Evolutionary conservation across 495 filamentous ascomycete genomes (phyloP), one percentile per base, ranked within the genome.

Genomic region (Rhypophila decipiens): DNA sequence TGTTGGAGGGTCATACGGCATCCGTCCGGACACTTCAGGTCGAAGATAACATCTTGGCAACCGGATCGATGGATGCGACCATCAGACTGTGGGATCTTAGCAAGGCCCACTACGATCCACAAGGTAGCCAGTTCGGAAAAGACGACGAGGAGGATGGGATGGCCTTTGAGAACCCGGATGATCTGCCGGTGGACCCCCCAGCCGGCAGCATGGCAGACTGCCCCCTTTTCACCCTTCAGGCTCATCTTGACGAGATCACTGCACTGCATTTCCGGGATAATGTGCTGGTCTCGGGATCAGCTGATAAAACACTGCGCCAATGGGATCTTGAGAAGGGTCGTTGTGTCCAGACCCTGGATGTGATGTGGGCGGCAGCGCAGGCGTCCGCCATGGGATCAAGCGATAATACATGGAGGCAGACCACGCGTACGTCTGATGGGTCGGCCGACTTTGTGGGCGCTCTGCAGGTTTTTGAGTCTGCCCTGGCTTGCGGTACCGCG

Each of bases 341-440:
- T 42, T 97, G 93, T 65, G 88, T 97, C 24, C 93, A 99, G 67
- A 99, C 93, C 1, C 72, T 99, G 22, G 93, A 99, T 66, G 90
- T 99, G n/a, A 82, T 99, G 54, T 99, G 93, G 93, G 93, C 93
- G 4, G 88, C 93, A 1, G 90, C 93, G 2, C 94, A 97, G 63
- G 89, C 88, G 21, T 87, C 84, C 8, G 80, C 87, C 24, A 73
- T 82, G 41, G 68, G 70, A 9, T 68, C 73, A 0, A 67, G 66
- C 47, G 76, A 77, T 52, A 73, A 74, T 15, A 64, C 75, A 50
- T 88, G 75, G 76, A 70, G 66, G 49, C 70, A 63, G 66, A 71
- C 73, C 12, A 68, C 58, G 42, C 83, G 82, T 67, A 71, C 81
- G 48, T 63, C 81, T 1, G 67, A 68, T 35, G 63, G 65, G 44